Evolutionary conservation across 768 basidiomycete genomes (phyloP).

Genomic region (Scleroderma citrinum): DNA sequence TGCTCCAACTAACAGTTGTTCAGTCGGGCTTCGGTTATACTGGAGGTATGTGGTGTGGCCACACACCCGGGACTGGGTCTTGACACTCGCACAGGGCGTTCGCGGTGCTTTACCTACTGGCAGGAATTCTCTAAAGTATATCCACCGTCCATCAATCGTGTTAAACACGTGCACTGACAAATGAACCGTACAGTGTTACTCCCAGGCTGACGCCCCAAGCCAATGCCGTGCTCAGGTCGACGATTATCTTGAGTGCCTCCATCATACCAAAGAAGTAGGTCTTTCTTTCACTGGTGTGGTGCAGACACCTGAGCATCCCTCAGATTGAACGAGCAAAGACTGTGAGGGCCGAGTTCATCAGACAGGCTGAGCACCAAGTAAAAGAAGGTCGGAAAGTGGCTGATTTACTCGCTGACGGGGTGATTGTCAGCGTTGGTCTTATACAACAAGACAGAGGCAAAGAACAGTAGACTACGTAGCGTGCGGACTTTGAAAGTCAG

Average conservation of each 20-base stretch:
- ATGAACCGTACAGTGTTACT: conserved; percentile 63
- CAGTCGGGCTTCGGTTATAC: conserved; percentile 65
- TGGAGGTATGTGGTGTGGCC: conserved; percentile 41
- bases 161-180: conserved; percentile 4
- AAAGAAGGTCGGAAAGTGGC: conserved; percentile 68
- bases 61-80: not conserved
- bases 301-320: not conserved
- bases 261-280: conserved; percentile 81
- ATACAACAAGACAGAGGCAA: conserved; percentile 47
- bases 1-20: conserved; percentile 9
- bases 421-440: conserved; percentile 69
- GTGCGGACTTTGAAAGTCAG: conserved; percentile 9
- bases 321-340: conserved; percentile 63
- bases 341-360: conserved; percentile 66
- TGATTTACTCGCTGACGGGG: conserved; percentile 66
- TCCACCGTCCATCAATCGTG: not conserved
- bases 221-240: conserved; percentile 68
- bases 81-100: conserved; percentile 48
- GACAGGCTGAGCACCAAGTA: conserved; percentile 57
- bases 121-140: conserved; percentile 77
- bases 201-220: conserved; percentile 64
- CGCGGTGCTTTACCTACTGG: conserved; percentile 89
- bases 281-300: conserved; percentile 1
- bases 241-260: conserved; percentile 91
- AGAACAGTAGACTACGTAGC: conserved; percentile 7